Base-by-base conservation (phyloP, 2,329 filamentous ascomycete genomes). In the Leptographium lundbergii region DNA sequence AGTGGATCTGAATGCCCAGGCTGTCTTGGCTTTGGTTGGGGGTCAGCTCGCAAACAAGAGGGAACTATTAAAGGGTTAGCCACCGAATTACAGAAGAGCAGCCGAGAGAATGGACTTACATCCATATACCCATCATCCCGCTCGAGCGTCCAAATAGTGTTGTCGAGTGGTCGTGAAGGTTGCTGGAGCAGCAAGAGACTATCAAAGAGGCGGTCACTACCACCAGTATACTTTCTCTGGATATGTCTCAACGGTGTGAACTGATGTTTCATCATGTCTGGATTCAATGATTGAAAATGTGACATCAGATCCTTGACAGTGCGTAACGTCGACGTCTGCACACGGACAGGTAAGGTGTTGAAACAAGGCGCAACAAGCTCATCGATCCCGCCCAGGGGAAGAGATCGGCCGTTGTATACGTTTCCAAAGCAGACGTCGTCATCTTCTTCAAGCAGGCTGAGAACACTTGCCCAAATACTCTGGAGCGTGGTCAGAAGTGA, bases 351-450 rank as follows among this genome's bases (percentile, higher is more conserved):
- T 14, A 96, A 72, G 0, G 91, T 95, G 67, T 96, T 96, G 76
- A 96, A 96, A 69, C 90, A 95, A 0, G 91, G 91, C 0, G 89
- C 90, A n/a, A 95, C 81, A 6, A 96, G 79, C 4, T 78, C 75
- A 45, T 91, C 84, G 13, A 92, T 75, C 0, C 79, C 81, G 6
- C 86, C 78, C 3, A 91, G 69, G 0, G 81, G 72, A 11, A 89
- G 68, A 0, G 84, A 86, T 9, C 91, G 83, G 1, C 91, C 91
- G 66, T 84, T 91, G 59, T 92, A 80, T 2, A 96, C 86, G 65
- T 89, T 94, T 0, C 92, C 91, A 66, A 96, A 96, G 69, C 89
- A 94, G 6, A 96, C 66, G 66, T 96, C 91, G 0, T 73, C 68
- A 6, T 74, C 73, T 1, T 75, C 69, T 2, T 84, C 77, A 2